A percentile compares a stretch with the other conserved stretches of the same genome.
phyloP scores from a whole-genome alignment of 495 filamentous ascomycete species.

The Jackrogersella multiformis region DNA sequence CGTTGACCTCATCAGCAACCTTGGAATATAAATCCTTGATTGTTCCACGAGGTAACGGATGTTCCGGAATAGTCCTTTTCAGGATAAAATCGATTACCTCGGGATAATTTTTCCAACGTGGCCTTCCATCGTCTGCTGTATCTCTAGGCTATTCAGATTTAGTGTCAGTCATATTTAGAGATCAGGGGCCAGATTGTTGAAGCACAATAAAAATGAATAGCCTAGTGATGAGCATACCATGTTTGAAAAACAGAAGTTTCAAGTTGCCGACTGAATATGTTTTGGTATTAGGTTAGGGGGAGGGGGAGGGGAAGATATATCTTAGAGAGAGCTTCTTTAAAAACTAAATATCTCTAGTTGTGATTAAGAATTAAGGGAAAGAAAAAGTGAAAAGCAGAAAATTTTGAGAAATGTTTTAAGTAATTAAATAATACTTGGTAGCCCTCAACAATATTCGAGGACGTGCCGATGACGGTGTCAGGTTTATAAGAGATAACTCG shows the following conservation, averaged over 20 bases:
- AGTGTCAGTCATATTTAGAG: background rate
- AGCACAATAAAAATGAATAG: background rate
- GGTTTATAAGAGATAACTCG: background rate
- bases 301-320: background rate
- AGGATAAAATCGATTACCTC: conserved; percentile 24
- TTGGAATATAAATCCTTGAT: background rate
- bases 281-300: background rate
- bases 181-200: background rate
- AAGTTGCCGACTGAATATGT: background rate
- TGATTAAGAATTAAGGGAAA: background rate
- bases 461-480: background rate
- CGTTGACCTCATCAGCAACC: background rate
- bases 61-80: conserved; percentile 1
- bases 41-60: conserved; percentile 4
- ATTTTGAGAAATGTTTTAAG: background rate
- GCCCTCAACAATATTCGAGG: background rate
- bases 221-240: conserved; percentile 18
- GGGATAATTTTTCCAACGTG: conserved; percentile 9
- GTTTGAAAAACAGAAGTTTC: background rate
- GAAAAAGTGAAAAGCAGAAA: background rate
- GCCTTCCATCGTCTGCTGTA: background rate
- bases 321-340: background rate
- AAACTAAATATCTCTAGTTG: background rate
- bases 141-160: background rate
- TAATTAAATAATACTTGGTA: background rate